phyloP scores from a whole-genome alignment of 495 filamentous ascomycete species.

The Endocarpon pusillum region DNA sequence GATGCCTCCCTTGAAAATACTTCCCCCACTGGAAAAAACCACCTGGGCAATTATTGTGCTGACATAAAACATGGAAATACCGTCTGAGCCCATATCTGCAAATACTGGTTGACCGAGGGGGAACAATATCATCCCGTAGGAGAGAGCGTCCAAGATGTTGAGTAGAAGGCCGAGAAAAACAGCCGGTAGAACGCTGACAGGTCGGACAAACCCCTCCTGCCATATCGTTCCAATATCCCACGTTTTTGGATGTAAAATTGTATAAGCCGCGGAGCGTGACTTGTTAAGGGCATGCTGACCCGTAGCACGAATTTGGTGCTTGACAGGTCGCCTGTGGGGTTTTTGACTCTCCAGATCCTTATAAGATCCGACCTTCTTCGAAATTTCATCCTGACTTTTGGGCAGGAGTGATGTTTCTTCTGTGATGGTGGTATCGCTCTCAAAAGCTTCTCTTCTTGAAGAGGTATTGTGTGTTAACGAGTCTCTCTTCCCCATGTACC shows the following conservation, averaged over 20 bases:
- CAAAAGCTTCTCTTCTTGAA: too few relatives aligned
- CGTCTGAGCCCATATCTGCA: conserved; percentile 65
- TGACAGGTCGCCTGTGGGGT: conserved; percentile 2
- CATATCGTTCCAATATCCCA: conserved; percentile 56
- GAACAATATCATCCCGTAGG: conserved; percentile 95
- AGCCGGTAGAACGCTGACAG: conserved; percentile 56
- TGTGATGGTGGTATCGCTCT: too few relatives aligned
- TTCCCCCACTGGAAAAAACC: conserved; percentile 72
- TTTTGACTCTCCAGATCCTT: conserved; percentile 18
- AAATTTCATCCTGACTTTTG: conserved; percentile 11
- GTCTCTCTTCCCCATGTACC: too few relatives aligned
- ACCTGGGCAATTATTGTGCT: conserved; percentile 90
- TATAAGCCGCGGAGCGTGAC: conserved; percentile 7
- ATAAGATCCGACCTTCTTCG: conserved; percentile 6
- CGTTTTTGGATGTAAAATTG: conserved; percentile 39
- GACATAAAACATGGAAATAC: conserved; percentile 97
- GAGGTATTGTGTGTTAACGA: too few relatives aligned
- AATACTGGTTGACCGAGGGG: conserved; percentile 77
- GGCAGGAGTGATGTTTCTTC: too few relatives aligned
- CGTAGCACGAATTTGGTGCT: conserved; percentile 10
- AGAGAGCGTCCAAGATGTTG: conserved; percentile 85
- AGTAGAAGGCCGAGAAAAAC: conserved; percentile 77
- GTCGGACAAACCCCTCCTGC: conserved; percentile 44
- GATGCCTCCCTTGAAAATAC: conserved; percentile 78
- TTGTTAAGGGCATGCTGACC: conserved; percentile 12